A percentile compares a stretch with the other conserved stretches of the same genome.
Conservation (phyloP, 257 asterid species). For the Solanum pennellii region DNA sequence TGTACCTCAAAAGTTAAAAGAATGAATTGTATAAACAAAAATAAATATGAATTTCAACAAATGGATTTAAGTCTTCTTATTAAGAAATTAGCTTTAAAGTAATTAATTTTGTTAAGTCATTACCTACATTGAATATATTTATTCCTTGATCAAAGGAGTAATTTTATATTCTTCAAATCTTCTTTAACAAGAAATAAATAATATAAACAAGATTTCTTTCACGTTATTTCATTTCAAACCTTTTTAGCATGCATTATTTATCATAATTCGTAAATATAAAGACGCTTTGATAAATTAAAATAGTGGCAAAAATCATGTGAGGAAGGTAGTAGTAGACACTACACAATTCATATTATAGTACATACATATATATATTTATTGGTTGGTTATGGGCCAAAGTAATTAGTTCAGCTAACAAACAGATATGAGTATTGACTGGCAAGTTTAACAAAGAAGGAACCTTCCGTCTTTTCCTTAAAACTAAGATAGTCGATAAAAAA, state of each 20-base stretch:
- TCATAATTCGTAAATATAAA: neutral
- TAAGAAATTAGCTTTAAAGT: neutral
- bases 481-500: neutral
- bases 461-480: neutral
- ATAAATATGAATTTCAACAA: neutral
- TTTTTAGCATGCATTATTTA: fast-evolving
- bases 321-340: neutral
- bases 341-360: too few species aligned
- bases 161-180: neutral
- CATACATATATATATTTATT: too few species aligned
- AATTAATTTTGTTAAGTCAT: neutral
- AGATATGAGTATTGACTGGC: neutral
- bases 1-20: neutral
- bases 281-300: too few species aligned
- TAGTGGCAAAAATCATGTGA: too few species aligned
- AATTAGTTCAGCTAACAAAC: neutral
- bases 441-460: neutral
- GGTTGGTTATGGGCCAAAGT: too few species aligned
- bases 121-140: neutral
- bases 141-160: neutral
- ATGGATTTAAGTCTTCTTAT: neutral
- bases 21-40: neutral
- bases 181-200: neutral
- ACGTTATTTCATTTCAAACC: fast-evolving
- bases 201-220: neutral